Base-by-base conservation (phyloP, 140 eudicot species). In the Ambrosia hybrid region DNA sequence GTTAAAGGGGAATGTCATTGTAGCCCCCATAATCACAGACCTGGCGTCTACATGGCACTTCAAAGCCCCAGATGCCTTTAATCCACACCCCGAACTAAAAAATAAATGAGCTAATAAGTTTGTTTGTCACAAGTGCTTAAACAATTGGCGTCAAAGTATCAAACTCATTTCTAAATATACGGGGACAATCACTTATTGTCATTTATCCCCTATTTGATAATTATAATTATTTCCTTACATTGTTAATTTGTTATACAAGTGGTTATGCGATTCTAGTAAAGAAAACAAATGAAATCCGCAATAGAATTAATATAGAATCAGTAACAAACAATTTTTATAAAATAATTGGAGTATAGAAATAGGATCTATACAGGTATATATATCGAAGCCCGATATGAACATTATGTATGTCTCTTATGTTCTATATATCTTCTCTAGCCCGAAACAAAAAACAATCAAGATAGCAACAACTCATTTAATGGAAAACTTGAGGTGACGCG, bases 401-500 rank as follows among this genome's bases (percentile, higher is more conserved):
- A 61, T 65, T 34, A 64, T 56, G 65, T 6, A 64, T 63, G 46
- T 15, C 64, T 62, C 71, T 73, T 63, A 63, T 73, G 78, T 6
- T 68, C 64, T 68, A 59, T 21, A 21, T 21, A 21, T 76, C 49
- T 76, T 37, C 26, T 68, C 3, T 9, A 64, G 48, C 55, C 77
- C 68, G 57, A 70, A 53, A 77, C 57, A 49, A 33, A 13, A 52
- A 71, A 64, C 26, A 13, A n/a, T 64, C 49, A 4, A n/a, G 57
- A 58, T 36, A 74, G 48, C 78, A 72, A 14, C 37, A 34, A 46
- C 33, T 6, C 46, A 41, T 6, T 83, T 63, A 93, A 73, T 93
- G 98, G 78, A 93, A 93, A 79, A 93, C 97, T 67, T 93, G 98
- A 55, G 98, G 81, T 14, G 98, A 92, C 33, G 98, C 97, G 68